Base-by-base conservation (phyloP, 2,329 filamentous ascomycete genomes). In the Talaromyces sp. region DNA sequence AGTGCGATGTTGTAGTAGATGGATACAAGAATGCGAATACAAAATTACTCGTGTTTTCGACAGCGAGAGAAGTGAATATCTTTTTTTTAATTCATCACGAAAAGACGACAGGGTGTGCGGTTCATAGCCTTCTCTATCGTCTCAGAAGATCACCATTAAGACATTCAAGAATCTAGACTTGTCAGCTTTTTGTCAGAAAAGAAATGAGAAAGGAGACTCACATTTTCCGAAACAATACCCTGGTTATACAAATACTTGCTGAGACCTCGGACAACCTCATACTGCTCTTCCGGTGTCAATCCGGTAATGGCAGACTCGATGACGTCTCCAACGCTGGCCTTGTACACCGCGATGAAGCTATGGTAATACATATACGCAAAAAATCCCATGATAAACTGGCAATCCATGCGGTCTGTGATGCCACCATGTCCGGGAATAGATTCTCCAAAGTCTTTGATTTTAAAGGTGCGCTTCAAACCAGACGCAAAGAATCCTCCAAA, bases 331-430 rank as follows among this genome's bases (percentile, higher is more conserved):
- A 96, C 88, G 60, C 83, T 91, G 43, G 89, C 87, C 75, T 93
- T 91, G 81, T 96, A 87, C 7, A 91, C 83, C 3, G 92, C 92
- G 70, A 99, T 93, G 75, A 99, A 99, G 70, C 90, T 94, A 75
- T 97, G 92, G 78, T 95, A 99, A 79, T 99, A 99, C 84, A 99
- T 92, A 80, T 92, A 97, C 17, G 93, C 86, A 70, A 99, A 97
- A 77, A 96, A 94, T 9, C 94, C 94, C 94, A 99, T 99, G 80
- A 97, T 97, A 79, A 99, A 99, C 73, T 99, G 94, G 75, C 94
- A 99, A 73, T 99, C 94, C 93, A 99, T 97, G 63, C 94, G 90
- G 74, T 99, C 94, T 17, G 94, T 99, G 79, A 99, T 97, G 67
- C 94, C 94, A 63, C 94, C 94, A 70, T 99, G 94, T 24, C 94